Base-by-base conservation (phyloP, 805 yeast genomes). In the Lachancea sp. region DNA sequence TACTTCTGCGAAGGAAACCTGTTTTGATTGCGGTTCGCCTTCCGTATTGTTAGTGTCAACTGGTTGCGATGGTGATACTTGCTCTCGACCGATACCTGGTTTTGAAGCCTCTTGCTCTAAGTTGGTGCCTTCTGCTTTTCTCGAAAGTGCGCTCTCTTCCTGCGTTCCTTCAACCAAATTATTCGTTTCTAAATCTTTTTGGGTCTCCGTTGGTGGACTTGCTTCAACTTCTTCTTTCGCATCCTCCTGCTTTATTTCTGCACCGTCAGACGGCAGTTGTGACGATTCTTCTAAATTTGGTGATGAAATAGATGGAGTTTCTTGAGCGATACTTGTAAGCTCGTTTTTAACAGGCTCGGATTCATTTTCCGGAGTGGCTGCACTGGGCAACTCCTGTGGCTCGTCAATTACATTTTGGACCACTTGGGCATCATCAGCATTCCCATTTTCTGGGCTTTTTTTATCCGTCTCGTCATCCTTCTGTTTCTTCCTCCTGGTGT, bases 401-500 rank as follows among this genome's bases (percentile, higher is more conserved):
- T 22, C 8, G 25, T 22, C 25, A 8, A 22, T 8, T 22, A 8
- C 4, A 22, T 22, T 22, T 13, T 29, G 31, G 15, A 4, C 6
- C 6, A 5, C 11, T 7, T 32, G 10, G 6, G 17, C 18, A 32
- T 3, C 11, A 15, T n/a, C 32, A 4, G 9, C 17, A 11, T 15
- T 38, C 13, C 25, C 27, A n/a, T 3, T n/a, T 16, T 30, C 35
- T 3, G 20, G 5, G 20, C 22, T 22, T 22, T 26, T 29, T 22
- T 18, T 41, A 12, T 41, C 44, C 9, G 46, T 46, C 31, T 50
- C 66, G 47, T 63, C 36, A 56, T 62, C 34, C 52, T 55, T 57
- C 67, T 73, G 61, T 67, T 71, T 56, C 66, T 74, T 51, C 71
- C 72, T 40, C 69, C 63, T 54, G 46, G 65, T 54, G 64, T 65